These are phyloP conservation scores for Leccinum uliginosum DNA, from an alignment of 768 basidiomycete genomes.

Conservation along the genomic window DNA sequence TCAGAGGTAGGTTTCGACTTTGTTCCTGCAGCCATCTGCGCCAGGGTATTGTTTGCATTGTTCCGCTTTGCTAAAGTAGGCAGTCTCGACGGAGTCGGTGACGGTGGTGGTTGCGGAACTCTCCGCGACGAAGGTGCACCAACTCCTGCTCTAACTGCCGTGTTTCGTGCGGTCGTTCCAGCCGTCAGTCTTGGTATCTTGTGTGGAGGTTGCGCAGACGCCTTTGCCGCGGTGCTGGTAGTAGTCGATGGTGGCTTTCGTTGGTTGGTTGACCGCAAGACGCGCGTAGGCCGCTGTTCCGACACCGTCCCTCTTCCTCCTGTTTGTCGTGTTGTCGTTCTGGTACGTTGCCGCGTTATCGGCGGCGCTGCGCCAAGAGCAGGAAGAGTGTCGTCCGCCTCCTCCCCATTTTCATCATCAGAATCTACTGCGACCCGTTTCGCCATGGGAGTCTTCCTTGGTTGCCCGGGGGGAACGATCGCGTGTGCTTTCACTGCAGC, in stretches of 20 bases:
- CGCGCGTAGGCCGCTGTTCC: slow-evolving; percentile 68
- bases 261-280: slow-evolving; percentile 63
- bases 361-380: slow-evolving; percentile 51
- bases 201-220: slow-evolving; percentile 50
- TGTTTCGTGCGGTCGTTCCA: slow-evolving; percentile 47
- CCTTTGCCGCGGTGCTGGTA: slow-evolving; percentile 34
- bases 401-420: slow-evolving; percentile 56
- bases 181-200: slow-evolving; percentile 66
- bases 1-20: slow-evolving; percentile 40
- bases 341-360: slow-evolving; percentile 29
- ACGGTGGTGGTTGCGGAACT: slow-evolving; percentile 46
- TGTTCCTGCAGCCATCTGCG: slow-evolving; percentile 43
- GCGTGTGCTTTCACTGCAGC: slow-evolving; percentile 67
- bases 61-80: slow-evolving; percentile 67
- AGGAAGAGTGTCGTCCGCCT: slow-evolving; percentile 60
- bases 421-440: slow-evolving; percentile 69
- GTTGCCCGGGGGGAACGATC: slow-evolving; percentile 77
- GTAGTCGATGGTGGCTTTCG: slow-evolving; percentile 46
- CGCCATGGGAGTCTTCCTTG: slow-evolving; percentile 79
- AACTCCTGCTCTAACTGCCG: slow-evolving; percentile 33
- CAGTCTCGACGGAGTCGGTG: slow-evolving; percentile 70
- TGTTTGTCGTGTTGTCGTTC: slow-evolving; percentile 36
- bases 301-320: slow-evolving; percentile 55
- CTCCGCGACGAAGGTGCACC: slow-evolving; percentile 33
- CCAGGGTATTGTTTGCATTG: slow-evolving; percentile 42